A percentile compares a stretch with the other conserved stretches of the same genome.
These are phyloP conservation scores for Aphanomyces astaci DNA, from an alignment of 352 stramenopile species.

Conservation along the genomic window DNA sequence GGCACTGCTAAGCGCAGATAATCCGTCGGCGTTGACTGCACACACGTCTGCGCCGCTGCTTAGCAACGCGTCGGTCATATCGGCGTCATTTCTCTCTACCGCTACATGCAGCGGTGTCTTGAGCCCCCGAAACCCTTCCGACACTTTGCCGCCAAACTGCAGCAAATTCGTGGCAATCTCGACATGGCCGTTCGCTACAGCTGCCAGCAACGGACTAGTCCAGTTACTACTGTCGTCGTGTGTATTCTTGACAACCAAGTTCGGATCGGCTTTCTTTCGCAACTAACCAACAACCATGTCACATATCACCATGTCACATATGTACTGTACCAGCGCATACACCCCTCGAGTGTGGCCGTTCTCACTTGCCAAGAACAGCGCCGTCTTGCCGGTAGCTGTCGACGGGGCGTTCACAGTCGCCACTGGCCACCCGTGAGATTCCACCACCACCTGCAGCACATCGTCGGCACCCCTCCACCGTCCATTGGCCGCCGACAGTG, in stretches of 20 bases:
- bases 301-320: too few species aligned
- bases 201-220: slow-evolving; percentile 1
- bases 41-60: slow-evolving; percentile 33
- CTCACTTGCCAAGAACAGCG: not conserved
- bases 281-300: too few species aligned
- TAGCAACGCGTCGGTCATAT: slow-evolving; percentile 37
- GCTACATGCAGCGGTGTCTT: slow-evolving; percentile 57
- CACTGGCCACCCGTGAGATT: not conserved
- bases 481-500: slow-evolving; percentile 25
- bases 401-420: not conserved
- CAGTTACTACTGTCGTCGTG: too few species aligned
- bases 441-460: not conserved
- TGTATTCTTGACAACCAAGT: not conserved
- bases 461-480: not conserved
- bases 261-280: not conserved
- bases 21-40: not conserved
- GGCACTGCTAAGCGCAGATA: slow-evolving; percentile 11
- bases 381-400: not conserved
- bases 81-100: slow-evolving; percentile 37
- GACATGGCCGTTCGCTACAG: not conserved
- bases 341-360: not conserved
- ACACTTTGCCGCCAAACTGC: slow-evolving; percentile 3
- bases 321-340: not conserved
- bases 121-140: slow-evolving; percentile 15
- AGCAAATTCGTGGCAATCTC: not conserved